These are phyloP conservation scores for Hypoxylon sp. DNA, from an alignment of 2,329 filamentous ascomycete genomes.

Conservation along the genomic window DNA sequence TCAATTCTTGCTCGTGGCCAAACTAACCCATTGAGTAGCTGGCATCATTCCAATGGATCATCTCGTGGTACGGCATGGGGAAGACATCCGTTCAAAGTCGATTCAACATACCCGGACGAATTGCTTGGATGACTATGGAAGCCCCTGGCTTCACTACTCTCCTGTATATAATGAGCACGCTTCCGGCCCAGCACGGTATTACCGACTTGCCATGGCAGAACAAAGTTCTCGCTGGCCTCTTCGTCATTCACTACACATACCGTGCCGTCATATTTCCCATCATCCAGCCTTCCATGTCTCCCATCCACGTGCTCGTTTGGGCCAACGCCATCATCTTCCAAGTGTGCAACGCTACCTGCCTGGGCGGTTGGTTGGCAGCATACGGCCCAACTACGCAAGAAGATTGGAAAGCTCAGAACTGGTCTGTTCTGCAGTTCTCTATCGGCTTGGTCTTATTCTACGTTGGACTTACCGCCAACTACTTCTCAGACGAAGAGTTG, in stretches of 20 bases:
- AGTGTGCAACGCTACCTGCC: constrained; percentile 80
- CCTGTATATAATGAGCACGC: constrained; percentile 81
- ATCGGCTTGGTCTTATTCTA: constrained; percentile 82
- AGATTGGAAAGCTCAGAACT: constrained; percentile 63
- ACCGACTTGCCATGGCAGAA: constrained; percentile 80
- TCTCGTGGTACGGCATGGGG: constrained; percentile 89
- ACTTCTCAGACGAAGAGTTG: constrained; percentile 90
- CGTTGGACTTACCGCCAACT: constrained; percentile 82
- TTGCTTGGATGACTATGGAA: constrained; percentile 93
- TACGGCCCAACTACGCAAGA: constrained; percentile 77
- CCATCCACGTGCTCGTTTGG: constrained; percentile 81
- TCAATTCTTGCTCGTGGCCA: neutral
- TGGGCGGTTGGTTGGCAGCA: constrained; percentile 86
- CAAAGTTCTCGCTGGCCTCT: constrained; percentile 80
- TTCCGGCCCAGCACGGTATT: constrained; percentile 73
- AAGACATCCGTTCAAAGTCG: constrained; percentile 84
- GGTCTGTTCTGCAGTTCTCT: constrained; percentile 62
- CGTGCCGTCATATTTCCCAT: constrained; percentile 87
- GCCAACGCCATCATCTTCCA: constrained; percentile 79
- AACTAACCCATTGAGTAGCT: constrained; percentile 65
- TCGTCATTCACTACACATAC: constrained; percentile 89
- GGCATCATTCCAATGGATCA: constrained; percentile 79
- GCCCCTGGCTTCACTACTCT: constrained; percentile 81
- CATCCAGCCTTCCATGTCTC: constrained; percentile 92
- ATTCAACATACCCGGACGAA: constrained; percentile 89